Evolutionary conservation across 2,329 filamentous ascomycete genomes (phyloP), one percentile per base, ranked within the genome.

Genomic region (Colletotrichum coccodes): DNA sequence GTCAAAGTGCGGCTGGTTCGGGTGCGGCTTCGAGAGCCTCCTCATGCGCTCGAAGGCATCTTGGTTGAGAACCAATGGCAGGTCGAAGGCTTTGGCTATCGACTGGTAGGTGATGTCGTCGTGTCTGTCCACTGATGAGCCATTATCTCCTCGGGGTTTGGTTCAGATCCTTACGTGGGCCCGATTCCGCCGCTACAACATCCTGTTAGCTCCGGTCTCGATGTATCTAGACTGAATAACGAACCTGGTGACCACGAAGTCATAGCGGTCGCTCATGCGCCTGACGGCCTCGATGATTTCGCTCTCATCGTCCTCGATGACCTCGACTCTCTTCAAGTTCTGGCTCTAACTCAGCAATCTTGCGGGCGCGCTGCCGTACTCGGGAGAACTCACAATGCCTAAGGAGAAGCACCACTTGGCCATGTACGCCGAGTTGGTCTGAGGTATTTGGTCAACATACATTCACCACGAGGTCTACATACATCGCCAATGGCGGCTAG

Each of bases 51-150:
- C 87, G 74, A 92, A 92, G 0, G 95, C 91, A 66, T 89, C 88
- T 49, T 93, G 83, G 83, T 98, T 94, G 32, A 97, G 86, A 73
- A 91, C 87, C 21, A 98, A 84, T 16, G 91, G 88, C 8, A 98
- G 85, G 49, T 85, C 82, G 79, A 98, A 98, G 8, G 95, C 96
- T 78, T 94, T 94, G 72, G 94, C 95, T 78, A 99, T 97, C 44
- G 94, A 95, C 76, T 93, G 87, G 82, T 99, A 99, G 30, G 96
- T 98, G 74, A 98, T 98, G 78, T 99, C 96, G 80, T 99, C 96
- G 84, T 98, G 95, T 64, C 94, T 97, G 73, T 49, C 4, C 14
- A 26, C 26, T 11, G n/a, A 36, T 69, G 40, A 69, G 54, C 47
- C 6, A 49, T 49, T 28, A n/a, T 38, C 42, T 46, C 3, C 14